Percentiles rank a stretch among this genome's conserved stretches.
Evolutionary conservation across 2,329 filamentous ascomycete species (phyloP).

Genomic region (Ascochyta clinopodiicola): DNA sequence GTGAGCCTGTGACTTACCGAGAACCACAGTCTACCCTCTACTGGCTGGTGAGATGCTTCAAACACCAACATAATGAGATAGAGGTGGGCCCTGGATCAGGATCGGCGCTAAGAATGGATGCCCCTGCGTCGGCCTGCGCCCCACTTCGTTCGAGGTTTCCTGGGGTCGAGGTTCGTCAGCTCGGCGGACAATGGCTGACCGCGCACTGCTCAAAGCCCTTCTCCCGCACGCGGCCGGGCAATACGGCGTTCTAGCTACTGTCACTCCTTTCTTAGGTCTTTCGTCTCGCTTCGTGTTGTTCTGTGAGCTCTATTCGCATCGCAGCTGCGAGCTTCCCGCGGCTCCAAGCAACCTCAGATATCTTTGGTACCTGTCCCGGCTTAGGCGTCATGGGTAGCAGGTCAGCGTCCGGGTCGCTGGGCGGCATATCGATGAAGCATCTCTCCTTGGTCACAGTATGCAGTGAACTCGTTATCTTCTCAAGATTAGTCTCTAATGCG

Average conservation of each 20-base stretch:
- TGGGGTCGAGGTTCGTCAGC: constrained; percentile 5
- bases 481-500: constrained; percentile 25
- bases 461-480: not conserved
- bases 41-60: not conserved
- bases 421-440: constrained; percentile 71
- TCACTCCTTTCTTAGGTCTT: not conserved
- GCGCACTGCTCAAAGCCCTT: not conserved
- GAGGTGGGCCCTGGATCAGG: not conserved
- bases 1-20: not conserved
- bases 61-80: not conserved
- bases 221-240: not conserved
- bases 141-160: not conserved
- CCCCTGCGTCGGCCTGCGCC: constrained; percentile 9
- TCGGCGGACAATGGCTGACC: constrained; percentile 10
- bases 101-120: constrained; percentile 3
- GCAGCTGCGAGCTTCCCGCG: not conserved
- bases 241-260: not conserved
- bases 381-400: constrained; percentile 12
- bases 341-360: not conserved
- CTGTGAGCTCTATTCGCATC: not conserved
- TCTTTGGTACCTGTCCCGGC: not conserved
- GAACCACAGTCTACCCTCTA: too few species aligned
- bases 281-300: not conserved
- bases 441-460: constrained; percentile 70
- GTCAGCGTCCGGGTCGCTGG: constrained; percentile 32